phyloP scores from a whole-genome alignment of 2,329 filamentous ascomycete genomes.

The Aspergillus chevalieri region DNA sequence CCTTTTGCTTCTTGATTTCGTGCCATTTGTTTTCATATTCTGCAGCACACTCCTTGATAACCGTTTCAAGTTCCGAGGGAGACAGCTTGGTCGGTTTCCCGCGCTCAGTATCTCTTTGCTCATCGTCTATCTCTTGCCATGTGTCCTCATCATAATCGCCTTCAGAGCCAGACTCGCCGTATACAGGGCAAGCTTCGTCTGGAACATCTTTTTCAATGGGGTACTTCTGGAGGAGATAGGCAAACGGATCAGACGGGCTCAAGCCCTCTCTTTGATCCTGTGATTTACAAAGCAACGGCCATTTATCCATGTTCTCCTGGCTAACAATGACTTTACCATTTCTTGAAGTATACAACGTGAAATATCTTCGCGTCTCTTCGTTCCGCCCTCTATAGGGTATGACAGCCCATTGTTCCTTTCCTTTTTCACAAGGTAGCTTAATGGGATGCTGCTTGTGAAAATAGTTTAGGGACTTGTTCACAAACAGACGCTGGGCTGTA shows the following conservation, averaged over 20 bases:
- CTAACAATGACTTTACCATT: constrained; percentile 18
- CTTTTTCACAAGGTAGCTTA: constrained; percentile 12
- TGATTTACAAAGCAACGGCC: constrained; percentile 19
- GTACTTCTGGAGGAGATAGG: constrained; percentile 40
- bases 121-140: constrained; percentile 56
- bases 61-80: constrained; percentile 43
- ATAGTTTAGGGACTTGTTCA: constrained; percentile 24
- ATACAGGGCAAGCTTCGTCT: constrained; percentile 43
- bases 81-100: constrained; percentile 31
- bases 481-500: constrained; percentile 21
- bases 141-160: constrained; percentile 55
- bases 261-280: background rate
- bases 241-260: constrained; percentile 16
- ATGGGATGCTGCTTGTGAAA: constrained; percentile 23
- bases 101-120: constrained; percentile 26
- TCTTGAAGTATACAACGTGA: constrained; percentile 25
- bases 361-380: constrained; percentile 13
- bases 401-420: constrained; percentile 18
- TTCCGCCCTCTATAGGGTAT: constrained; percentile 21
- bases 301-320: constrained; percentile 21
- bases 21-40: constrained; percentile 52
- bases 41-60: constrained; percentile 52
- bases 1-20: constrained; percentile 51
- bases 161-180: constrained; percentile 51
- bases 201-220: constrained; percentile 31